Evolutionary conservation across 345 rosid genomes (phyloP).

Genomic region (Rhodamnia argentea): DNA sequence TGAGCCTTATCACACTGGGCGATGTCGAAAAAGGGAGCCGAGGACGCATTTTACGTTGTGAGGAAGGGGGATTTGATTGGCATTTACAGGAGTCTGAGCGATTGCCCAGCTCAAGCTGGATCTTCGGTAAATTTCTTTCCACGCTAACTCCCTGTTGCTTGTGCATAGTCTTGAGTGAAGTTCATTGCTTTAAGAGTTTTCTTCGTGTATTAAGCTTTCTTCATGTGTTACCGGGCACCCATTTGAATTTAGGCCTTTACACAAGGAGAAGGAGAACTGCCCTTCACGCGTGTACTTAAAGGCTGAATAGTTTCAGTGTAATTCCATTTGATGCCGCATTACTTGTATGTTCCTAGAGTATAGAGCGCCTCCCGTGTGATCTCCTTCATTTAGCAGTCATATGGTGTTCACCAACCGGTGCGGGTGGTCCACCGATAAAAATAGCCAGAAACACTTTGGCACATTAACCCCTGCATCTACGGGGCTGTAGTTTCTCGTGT

Average conservation of each 20-base stretch:
- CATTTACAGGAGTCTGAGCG: slow-evolving; percentile 48
- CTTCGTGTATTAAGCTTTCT: not conserved
- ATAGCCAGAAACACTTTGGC: not conserved
- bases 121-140: slow-evolving; percentile 35
- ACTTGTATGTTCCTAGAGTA: not conserved
- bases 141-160: not conserved
- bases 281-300: not conserved
- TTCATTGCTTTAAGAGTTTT: not conserved
- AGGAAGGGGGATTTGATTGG: slow-evolving; percentile 82
- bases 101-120: slow-evolving; percentile 79
- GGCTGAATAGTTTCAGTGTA: not conserved
- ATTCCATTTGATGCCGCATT: not conserved
- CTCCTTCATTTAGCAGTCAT: not conserved
- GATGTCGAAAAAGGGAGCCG: slow-evolving; percentile 16
- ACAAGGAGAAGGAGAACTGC: not conserved
- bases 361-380: not conserved
- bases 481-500: not conserved
- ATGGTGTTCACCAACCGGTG: not conserved
- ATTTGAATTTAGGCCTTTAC: not conserved
- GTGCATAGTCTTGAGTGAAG: not conserved
- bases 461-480: not conserved
- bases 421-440: not conserved
- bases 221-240: not conserved
- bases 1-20: not conserved
- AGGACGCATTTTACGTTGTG: slow-evolving; percentile 66